These are phyloP conservation scores for Backusella sp. DNA, from an alignment of 192 early-diverging fungal species.

Conservation along the genomic window DNA sequence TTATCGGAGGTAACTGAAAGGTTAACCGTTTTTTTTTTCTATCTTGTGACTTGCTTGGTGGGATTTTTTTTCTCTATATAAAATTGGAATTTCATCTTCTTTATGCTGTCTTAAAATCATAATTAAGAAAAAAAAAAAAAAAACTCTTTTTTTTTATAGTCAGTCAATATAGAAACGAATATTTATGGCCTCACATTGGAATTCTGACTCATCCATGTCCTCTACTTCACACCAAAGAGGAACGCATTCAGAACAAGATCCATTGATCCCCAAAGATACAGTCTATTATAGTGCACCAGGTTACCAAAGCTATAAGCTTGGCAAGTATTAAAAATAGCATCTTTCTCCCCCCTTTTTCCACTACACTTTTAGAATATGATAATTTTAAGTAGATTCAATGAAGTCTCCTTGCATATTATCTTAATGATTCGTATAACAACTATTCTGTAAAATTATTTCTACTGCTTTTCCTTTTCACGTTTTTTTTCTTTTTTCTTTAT, in stretches of 20 bases:
- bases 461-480: not conserved
- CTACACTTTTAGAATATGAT: not conserved
- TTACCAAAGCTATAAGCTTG: not conserved
- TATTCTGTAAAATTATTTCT: not conserved
- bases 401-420: not conserved
- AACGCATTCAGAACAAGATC: conserved; percentile 4
- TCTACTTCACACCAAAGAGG: not conserved
- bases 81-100: not conserved
- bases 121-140: too few relatives aligned
- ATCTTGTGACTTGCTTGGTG: not conserved
- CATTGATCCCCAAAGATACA: not conserved
- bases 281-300: not conserved
- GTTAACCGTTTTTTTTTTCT: too few relatives aligned
- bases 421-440: not conserved
- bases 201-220: not conserved
- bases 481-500: not conserved
- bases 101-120: not conserved
- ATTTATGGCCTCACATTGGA: not conserved
- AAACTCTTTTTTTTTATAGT: too few relatives aligned
- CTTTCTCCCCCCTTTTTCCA: not conserved
- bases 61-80: not conserved
- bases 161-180: not conserved
- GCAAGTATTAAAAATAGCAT: not conserved
- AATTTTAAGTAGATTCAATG: not conserved
- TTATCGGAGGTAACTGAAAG: not conserved